phyloP scores from a whole-genome alignment of 768 basidiomycete species.

The Amanita rubescens region DNA sequence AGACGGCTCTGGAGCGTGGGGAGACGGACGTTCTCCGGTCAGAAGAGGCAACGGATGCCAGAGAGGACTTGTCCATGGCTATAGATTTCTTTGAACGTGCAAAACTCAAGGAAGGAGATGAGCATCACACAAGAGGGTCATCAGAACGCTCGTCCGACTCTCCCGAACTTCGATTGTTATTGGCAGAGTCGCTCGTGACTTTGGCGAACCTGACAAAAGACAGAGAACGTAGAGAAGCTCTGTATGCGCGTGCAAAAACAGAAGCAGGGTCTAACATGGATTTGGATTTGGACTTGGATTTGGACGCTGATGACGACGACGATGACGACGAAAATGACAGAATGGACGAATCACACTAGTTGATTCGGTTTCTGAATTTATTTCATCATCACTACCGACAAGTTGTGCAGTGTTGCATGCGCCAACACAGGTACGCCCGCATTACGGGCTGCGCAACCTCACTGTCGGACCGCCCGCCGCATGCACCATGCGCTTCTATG shows the following conservation, averaged over 20 bases:
- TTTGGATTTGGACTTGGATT: too few species aligned
- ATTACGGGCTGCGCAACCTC: too few species aligned
- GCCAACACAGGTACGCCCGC: too few species aligned
- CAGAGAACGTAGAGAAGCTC: constrained; percentile 37
- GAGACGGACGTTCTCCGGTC: constrained; percentile 29
- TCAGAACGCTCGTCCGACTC: too few species aligned
- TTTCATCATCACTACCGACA: too few species aligned
- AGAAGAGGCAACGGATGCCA: constrained; percentile 48
- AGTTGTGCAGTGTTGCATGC: too few species aligned
- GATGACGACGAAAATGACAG: constrained; percentile 12
- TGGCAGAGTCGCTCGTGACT: constrained; percentile 51
- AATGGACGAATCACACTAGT: constrained; percentile 10
- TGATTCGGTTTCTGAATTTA: background rate
- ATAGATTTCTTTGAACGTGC: constrained; percentile 36
- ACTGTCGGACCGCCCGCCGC: too few species aligned
- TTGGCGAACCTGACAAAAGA: constrained; percentile 53
- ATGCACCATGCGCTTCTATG: background rate
- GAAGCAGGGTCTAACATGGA: constrained; percentile 36
- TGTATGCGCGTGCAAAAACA: constrained; percentile 43
- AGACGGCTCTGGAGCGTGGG: constrained; percentile 41
- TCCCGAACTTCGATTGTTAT: constrained; percentile 25
- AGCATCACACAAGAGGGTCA: constrained; percentile 8
- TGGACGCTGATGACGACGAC: too few species aligned
- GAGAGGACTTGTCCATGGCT: constrained; percentile 42
- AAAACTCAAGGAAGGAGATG: constrained; percentile 15